phyloP scores from a whole-genome alignment of 192 early-diverging fungal genomes.

The Physocladia obscura region DNA sequence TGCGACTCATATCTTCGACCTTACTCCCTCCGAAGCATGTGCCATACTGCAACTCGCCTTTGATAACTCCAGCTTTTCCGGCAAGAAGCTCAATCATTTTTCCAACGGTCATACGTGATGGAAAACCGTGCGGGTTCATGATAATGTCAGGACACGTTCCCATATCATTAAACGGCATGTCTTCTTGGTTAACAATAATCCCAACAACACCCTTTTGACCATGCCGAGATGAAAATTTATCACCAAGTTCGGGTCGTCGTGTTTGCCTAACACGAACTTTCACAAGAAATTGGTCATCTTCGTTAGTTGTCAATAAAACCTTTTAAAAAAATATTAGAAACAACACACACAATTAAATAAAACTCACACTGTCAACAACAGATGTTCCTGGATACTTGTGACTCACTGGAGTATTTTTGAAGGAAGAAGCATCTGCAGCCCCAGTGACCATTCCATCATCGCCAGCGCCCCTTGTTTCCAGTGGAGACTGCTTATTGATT shows the following conservation, averaged over 20 bases:
- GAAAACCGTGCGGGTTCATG: constrained; percentile 99
- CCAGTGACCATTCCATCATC: constrained; percentile 33
- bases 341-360: neutral
- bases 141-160: constrained; percentile 94
- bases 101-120: constrained; percentile 97
- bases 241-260: constrained; percentile 91
- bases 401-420: constrained; percentile 70
- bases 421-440: constrained; percentile 54
- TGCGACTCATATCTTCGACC: constrained; percentile 94
- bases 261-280: constrained; percentile 90
- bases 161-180: constrained; percentile 93
- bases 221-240: constrained; percentile 97
- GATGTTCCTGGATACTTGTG: constrained; percentile 90
- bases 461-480: constrained; percentile 60
- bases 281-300: constrained; percentile 86
- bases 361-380: constrained; percentile 77
- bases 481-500: constrained; percentile 87
- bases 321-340: neutral
- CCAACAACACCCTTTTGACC: constrained; percentile 97
- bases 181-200: constrained; percentile 94
- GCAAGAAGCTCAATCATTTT: constrained; percentile 98
- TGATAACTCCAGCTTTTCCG: constrained; percentile 91
- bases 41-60: constrained; percentile 90
- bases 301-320: constrained; percentile 88
- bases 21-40: constrained; percentile 91